phyloP scores from a whole-genome alignment of 768 basidiomycete species.

The Xerocomellus chrysenteron region DNA sequence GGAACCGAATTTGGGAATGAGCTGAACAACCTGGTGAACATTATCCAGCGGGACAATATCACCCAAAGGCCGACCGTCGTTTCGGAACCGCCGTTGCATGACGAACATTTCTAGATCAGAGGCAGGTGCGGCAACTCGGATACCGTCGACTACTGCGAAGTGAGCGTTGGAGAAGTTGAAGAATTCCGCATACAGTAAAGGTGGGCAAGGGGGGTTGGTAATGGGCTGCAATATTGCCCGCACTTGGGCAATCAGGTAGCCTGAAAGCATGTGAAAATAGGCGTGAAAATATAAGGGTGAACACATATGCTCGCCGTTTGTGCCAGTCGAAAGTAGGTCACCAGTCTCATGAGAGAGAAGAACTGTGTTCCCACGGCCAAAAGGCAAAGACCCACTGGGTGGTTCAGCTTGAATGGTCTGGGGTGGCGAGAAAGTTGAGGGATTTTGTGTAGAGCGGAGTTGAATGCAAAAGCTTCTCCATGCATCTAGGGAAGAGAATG shows the following conservation, averaged over 20 bases:
- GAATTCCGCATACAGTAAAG: background rate
- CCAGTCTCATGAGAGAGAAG: conserved; percentile 7
- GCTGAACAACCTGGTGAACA: background rate
- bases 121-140: background rate
- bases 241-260: background rate
- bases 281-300: too few species aligned
- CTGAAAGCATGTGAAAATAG: background rate
- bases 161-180: background rate
- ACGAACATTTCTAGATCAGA: background rate
- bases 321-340: background rate
- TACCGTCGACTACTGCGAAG: background rate
- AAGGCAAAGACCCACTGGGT: background rate
- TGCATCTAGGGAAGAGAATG: background rate
- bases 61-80: background rate
- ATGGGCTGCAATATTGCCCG: background rate
- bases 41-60: background rate
- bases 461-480: conserved; percentile 12
- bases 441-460: background rate
- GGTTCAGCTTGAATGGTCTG: conserved; percentile 11
- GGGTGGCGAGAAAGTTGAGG: background rate
- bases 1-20: too few species aligned
- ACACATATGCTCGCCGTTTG: too few species aligned
- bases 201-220: background rate
- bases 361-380: conserved; percentile 3
- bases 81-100: background rate